Evolutionary conservation across 768 basidiomycete species (phyloP).

Genomic region (Mrakia blollopis): DNA sequence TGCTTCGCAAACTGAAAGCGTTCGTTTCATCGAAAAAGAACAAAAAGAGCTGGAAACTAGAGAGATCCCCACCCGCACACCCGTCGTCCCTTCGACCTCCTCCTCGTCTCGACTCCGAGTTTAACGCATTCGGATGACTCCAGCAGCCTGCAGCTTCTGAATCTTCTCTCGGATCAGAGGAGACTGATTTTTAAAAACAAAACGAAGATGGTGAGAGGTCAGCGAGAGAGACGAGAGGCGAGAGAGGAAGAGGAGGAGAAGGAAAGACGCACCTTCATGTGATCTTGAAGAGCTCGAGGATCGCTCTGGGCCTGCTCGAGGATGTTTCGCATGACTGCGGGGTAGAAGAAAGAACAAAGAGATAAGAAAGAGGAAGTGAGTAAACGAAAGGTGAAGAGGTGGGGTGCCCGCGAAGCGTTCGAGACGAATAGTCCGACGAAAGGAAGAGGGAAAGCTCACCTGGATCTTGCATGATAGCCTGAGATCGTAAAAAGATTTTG

Average conservation of each 20-base stretch:
- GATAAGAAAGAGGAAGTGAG: not conserved
- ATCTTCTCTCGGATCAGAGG: constrained; percentile 70
- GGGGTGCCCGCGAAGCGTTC: not conserved
- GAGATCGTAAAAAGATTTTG: not conserved
- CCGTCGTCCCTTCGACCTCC: not conserved
- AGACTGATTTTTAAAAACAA: constrained; percentile 40
- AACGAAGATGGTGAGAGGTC: constrained; percentile 34
- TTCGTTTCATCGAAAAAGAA: not conserved
- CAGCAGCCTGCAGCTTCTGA: constrained; percentile 82
- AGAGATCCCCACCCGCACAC: too few species aligned
- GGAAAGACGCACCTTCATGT: constrained; percentile 67
- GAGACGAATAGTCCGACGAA: too few species aligned
- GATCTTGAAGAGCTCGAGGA: constrained; percentile 83
- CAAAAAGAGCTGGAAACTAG: not conserved
- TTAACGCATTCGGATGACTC: constrained; percentile 58
- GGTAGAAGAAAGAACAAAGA: constrained; percentile 42
- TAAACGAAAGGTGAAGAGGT: not conserved
- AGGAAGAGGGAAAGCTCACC: not conserved
- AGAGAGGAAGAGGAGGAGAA: not conserved
- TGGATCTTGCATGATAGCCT: constrained; percentile 34
- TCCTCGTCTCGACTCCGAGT: not conserved
- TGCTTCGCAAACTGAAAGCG: too few species aligned
- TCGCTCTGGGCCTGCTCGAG: constrained; percentile 88
- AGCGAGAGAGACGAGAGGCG: constrained; percentile 12
- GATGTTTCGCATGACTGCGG: constrained; percentile 87